phyloP scores from a whole-genome alignment of 1,139 yeast species.

The Taphrina deformans region DNA sequence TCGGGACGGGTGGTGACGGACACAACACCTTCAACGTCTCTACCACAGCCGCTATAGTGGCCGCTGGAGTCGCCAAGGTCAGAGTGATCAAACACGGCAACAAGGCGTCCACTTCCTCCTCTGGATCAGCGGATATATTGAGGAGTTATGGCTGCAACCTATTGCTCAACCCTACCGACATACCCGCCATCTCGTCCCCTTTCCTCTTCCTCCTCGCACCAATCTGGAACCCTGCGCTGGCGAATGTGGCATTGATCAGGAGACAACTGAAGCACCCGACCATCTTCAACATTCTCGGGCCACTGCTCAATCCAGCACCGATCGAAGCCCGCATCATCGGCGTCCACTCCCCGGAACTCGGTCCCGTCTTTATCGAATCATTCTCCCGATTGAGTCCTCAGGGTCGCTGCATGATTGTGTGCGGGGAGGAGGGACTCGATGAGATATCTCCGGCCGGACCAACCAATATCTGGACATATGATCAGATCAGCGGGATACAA shows the following conservation, averaged over 20 bases:
- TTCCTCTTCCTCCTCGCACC: constrained; percentile 90
- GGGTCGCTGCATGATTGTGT: constrained; percentile 75
- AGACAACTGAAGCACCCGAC: constrained; percentile 82
- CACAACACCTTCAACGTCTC: constrained; percentile 95
- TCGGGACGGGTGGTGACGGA: constrained; percentile 98
- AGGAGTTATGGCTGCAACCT: constrained; percentile 74
- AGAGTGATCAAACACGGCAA: constrained; percentile 69
- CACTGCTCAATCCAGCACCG: constrained; percentile 87
- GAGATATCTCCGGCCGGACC: constrained; percentile 87
- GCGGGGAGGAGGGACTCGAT: constrained; percentile 87
- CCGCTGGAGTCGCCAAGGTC: constrained; percentile 58
- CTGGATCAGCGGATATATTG: constrained; percentile 91
- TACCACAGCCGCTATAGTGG: constrained; percentile 90
- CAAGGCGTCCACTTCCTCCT: constrained; percentile 86
- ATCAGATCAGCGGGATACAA: constrained; percentile 41
- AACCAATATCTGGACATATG: constrained; percentile 66
- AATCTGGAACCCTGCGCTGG: constrained; percentile 92
- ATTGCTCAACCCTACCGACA: constrained; percentile 54
- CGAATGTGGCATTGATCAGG: constrained; percentile 73
- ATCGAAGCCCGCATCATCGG: constrained; percentile 81
- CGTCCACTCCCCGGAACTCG: constrained; percentile 75
- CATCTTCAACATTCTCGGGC: constrained; percentile 89
- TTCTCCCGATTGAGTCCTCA: constrained; percentile 60
- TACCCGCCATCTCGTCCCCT: constrained; percentile 51
- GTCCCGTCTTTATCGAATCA: constrained; percentile 80